Percentiles rank a stretch among this genome's conserved stretches.
Evolutionary conservation across 352 stramenopile genomes (phyloP).

Genomic region (Phytopythium boreale): DNA sequence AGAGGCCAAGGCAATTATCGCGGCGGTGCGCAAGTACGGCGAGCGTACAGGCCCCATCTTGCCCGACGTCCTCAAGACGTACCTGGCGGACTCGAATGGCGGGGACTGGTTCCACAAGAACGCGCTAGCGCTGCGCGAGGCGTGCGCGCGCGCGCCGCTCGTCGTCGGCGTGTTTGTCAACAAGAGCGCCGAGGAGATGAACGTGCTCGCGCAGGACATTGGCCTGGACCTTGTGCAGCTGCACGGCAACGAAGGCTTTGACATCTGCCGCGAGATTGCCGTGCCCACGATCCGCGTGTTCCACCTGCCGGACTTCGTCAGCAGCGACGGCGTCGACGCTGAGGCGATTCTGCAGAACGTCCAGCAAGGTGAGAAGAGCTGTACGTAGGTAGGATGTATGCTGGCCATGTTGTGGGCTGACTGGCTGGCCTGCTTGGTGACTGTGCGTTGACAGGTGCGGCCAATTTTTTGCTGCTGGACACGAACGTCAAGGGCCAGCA

Average conservation of each 20-base stretch:
- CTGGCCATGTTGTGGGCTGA: not conserved
- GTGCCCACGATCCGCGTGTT: constrained; percentile 93
- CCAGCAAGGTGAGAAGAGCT: constrained; percentile 21
- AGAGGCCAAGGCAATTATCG: constrained; percentile 89
- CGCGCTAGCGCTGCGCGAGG: constrained; percentile 53
- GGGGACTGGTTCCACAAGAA: constrained; percentile 83
- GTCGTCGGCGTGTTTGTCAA: constrained; percentile 97
- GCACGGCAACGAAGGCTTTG: constrained; percentile 94
- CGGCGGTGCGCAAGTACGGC: constrained; percentile 92
- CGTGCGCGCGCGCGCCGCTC: constrained; percentile 76
- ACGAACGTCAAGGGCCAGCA: constrained; percentile 94
- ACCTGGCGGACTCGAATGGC: constrained; percentile 25
- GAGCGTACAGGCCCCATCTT: constrained; percentile 83
- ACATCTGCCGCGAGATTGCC: constrained; percentile 74
- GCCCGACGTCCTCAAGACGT: constrained; percentile 32
- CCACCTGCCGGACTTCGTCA: constrained; percentile 87
- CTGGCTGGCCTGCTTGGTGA: constrained; percentile 1
- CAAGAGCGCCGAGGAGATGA: constrained; percentile 91
- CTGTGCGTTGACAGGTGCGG: constrained; percentile 27
- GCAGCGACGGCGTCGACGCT: constrained; percentile 67
- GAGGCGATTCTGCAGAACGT: constrained; percentile 74
- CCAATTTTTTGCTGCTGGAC: constrained; percentile 94
- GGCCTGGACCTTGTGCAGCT: constrained; percentile 98
- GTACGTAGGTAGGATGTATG: not conserved
- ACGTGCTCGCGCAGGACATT: constrained; percentile 79